Percentiles rank a stretch among this genome's conserved stretches.
phyloP scores from a whole-genome alignment of 2,329 filamentous ascomycete species.

The Chrysoporthe deuterocubensis region DNA sequence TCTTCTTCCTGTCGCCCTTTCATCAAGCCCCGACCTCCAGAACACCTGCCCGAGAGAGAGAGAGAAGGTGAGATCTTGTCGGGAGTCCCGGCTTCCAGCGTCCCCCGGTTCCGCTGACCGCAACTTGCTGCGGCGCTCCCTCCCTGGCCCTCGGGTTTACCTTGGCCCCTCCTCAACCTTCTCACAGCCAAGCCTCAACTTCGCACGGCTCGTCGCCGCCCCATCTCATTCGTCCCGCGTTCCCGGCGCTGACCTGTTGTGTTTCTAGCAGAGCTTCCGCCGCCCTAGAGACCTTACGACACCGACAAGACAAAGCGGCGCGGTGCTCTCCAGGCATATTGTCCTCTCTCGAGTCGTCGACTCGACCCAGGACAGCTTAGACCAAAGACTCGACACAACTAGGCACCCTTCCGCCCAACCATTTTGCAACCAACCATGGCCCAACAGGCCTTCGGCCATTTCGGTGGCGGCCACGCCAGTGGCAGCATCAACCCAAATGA shows the following conservation, averaged over 20 bases:
- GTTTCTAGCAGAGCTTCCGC: background rate
- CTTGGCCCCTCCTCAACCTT: conserved; percentile 10
- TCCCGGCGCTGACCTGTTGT: background rate
- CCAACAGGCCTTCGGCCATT: conserved; percentile 61
- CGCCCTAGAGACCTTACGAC: background rate
- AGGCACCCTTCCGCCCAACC: background rate
- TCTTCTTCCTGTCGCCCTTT: background rate
- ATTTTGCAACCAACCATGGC: conserved; percentile 48
- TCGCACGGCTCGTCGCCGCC: background rate
- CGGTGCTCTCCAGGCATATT: background rate
- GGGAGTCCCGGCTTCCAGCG: conserved; percentile 5
- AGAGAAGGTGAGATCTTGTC: background rate
- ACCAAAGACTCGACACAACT: background rate
- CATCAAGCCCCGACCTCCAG: background rate
- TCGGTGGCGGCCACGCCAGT: conserved; percentile 54
- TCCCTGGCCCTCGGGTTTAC: conserved; percentile 4
- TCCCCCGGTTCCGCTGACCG: conserved; percentile 25
- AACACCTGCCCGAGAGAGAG: no score
- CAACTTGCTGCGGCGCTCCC: conserved; percentile 23
- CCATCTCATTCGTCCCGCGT: background rate
- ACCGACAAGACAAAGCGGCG: conserved; percentile 5
- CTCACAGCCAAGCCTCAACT: background rate
- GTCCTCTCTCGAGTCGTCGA: conserved; percentile 19
- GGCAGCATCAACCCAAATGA: conserved; percentile 82
- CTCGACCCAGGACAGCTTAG: background rate